Evolutionary conservation across 2,329 filamentous ascomycete species (phyloP).

Genomic region (Ophiostoma sp.): DNA sequence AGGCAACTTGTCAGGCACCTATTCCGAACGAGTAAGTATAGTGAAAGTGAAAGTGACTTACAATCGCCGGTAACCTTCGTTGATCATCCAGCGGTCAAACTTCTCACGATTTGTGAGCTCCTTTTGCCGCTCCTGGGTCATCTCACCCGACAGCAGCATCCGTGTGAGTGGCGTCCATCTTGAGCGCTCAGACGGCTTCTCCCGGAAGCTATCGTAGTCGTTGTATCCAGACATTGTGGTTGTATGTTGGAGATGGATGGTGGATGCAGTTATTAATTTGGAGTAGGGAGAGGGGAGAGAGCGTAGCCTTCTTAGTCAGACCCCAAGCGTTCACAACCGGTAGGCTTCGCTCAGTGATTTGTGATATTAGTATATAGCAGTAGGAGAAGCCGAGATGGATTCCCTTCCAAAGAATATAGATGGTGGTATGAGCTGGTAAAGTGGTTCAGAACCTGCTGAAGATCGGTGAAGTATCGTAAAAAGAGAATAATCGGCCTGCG

Average conservation of each 20-base stretch:
- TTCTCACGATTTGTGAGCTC: slow-evolving; percentile 63
- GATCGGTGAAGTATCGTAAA: slow-evolving; percentile 25
- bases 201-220: slow-evolving; percentile 30
- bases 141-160: slow-evolving; percentile 77
- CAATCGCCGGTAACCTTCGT: slow-evolving; percentile 77
- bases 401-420: neutral
- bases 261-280: slow-evolving; percentile 4
- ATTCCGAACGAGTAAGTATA: neutral
- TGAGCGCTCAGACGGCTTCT: slow-evolving; percentile 59
- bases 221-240: slow-evolving; percentile 34
- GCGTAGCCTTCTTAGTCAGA: neutral
- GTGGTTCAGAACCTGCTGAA: slow-evolving; percentile 54
- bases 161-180: slow-evolving; percentile 78
- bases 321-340: neutral
- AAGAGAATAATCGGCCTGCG: slow-evolving; percentile 24
- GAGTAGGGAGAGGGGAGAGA: neutral
- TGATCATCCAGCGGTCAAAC: slow-evolving; percentile 84
- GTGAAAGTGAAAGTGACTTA: slow-evolving; percentile 41
- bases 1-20: neutral
- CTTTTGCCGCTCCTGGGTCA: slow-evolving; percentile 67
- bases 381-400: neutral
- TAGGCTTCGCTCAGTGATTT: neutral
- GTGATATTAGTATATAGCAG: neutral
- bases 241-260: slow-evolving; percentile 18
- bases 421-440: neutral